phyloP scores from a whole-genome alignment of 805 yeast genomes.

The Wilhelminamyces savonicus region DNA sequence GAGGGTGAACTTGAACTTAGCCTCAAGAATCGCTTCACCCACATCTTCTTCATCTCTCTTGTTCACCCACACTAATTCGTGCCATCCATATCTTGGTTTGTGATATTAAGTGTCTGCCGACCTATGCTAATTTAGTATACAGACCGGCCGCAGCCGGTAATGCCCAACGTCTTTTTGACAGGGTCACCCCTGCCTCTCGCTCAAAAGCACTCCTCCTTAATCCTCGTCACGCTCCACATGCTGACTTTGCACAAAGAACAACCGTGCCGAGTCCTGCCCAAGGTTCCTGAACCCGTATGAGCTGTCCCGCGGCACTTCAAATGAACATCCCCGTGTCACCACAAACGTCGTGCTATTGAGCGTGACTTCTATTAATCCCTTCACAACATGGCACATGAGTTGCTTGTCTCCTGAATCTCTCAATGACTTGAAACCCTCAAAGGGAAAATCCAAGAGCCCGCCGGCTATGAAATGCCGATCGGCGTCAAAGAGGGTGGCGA shows the following conservation, averaged over 20 bases:
- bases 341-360: conserved; percentile 53
- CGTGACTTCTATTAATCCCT: conserved; percentile 66
- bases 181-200: too few relatives aligned
- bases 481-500: conserved; percentile 60
- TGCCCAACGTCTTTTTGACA: too few relatives aligned
- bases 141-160: too few relatives aligned
- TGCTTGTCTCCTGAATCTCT: conserved; percentile 60
- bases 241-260: conserved; percentile 73
- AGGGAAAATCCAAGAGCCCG: conserved; percentile 65
- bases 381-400: conserved; percentile 68
- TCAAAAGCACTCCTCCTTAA: too few relatives aligned
- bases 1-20: too few relatives aligned
- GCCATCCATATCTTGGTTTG: too few relatives aligned
- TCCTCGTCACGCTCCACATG: conserved; percentile 7
- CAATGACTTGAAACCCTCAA: conserved; percentile 52
- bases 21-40: too few relatives aligned
- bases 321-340: conserved; percentile 67
- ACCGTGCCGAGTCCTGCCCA: conserved; percentile 49
- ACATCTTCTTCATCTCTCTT: too few relatives aligned
- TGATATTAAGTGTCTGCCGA: too few relatives aligned
- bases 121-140: too few relatives aligned
- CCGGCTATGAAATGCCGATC: conserved; percentile 63
- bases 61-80: too few relatives aligned
- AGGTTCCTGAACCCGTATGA: conserved; percentile 62
- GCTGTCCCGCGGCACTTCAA: conserved; percentile 76